Percentiles rank a stretch among this genome's conserved stretches.
Evolutionary conservation across 768 basidiomycete genomes (phyloP).

Genomic region (Gyrodon lividus): DNA sequence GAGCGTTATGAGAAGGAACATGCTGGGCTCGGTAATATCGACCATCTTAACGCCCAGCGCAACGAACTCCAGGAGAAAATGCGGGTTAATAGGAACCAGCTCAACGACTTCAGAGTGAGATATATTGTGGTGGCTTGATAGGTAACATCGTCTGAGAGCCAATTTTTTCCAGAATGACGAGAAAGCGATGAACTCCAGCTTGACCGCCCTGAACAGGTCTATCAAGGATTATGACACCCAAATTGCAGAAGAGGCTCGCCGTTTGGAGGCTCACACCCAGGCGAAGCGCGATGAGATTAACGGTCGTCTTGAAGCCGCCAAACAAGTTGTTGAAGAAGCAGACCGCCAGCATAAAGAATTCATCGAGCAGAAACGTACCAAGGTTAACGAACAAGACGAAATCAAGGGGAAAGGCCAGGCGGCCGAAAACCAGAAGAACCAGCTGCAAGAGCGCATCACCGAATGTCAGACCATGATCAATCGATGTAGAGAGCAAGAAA

Average conservation of each 20-base stretch:
- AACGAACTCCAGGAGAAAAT: conserved; percentile 40
- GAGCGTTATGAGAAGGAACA: conserved; percentile 39
- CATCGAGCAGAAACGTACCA: conserved; percentile 33
- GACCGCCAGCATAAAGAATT: conserved; percentile 36
- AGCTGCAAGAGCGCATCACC: conserved; percentile 42
- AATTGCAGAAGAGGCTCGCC: conserved; percentile 53
- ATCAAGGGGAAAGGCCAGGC: conserved; percentile 37
- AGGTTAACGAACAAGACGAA: conserved; percentile 29
- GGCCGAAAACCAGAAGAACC: conserved; percentile 32
- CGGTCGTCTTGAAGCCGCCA: conserved; percentile 48
- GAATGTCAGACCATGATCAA: conserved; percentile 50
- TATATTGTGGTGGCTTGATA: not conserved
- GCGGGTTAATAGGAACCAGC: conserved; percentile 42
- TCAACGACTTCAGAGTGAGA: conserved; percentile 47
- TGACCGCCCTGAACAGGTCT: conserved; percentile 32
- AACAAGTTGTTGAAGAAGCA: conserved; percentile 36
- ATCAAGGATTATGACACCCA: conserved; percentile 41
- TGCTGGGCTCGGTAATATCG: conserved; percentile 44
- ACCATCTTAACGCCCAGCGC: conserved; percentile 42
- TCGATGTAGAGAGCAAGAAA: conserved; percentile 48
- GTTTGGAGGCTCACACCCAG: conserved; percentile 56
- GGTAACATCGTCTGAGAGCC: conserved; percentile 1
- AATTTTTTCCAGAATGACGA: conserved; percentile 46
- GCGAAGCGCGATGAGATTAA: conserved; percentile 60
- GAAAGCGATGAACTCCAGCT: conserved; percentile 45